These are phyloP conservation scores for Xylaria sp. DNA, from an alignment of 2,329 filamentous ascomycete species.

Conservation along the genomic window DNA sequence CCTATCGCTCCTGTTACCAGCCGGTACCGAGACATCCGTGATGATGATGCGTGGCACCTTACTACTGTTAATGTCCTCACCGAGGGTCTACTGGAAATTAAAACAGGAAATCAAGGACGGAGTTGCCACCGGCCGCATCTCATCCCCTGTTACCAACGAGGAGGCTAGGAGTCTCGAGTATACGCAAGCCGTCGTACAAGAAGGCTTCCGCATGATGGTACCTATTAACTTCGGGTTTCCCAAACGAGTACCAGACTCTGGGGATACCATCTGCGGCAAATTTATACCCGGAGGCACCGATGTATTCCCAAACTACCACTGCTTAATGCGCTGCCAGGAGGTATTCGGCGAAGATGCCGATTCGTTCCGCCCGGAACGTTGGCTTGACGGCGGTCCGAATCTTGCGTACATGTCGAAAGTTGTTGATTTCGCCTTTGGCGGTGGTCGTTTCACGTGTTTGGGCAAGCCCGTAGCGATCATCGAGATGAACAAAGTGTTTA, in stretches of 20 bases:
- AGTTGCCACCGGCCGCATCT: constrained; percentile 33
- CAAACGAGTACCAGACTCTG: constrained; percentile 27
- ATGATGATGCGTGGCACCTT: constrained; percentile 36
- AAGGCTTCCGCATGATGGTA: constrained; percentile 29
- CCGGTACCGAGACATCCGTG: constrained; percentile 36
- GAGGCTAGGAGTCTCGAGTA: constrained; percentile 33
- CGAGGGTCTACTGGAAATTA: constrained; percentile 31
- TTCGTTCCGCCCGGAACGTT: constrained; percentile 34
- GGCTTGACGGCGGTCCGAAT: constrained; percentile 13
- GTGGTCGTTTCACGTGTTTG: constrained; percentile 32
- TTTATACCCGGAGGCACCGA: constrained; percentile 29
- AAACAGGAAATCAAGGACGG: constrained; percentile 36
- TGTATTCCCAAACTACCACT: constrained; percentile 25
- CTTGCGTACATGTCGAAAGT: constrained; percentile 24
- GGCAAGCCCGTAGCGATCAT: constrained; percentile 23
- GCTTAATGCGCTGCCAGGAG: constrained; percentile 28
- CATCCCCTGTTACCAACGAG: constrained; percentile 37
- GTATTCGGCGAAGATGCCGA: constrained; percentile 30
- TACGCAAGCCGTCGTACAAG: constrained; percentile 29
- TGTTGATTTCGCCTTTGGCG: constrained; percentile 28
- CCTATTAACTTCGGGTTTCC: constrained; percentile 33
- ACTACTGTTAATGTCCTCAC: constrained; percentile 37
- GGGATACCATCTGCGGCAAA: constrained; percentile 33
- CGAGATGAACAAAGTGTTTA: constrained; percentile 35
- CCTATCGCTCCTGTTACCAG: constrained; percentile 33